A percentile compares a stretch with the other conserved stretches of the same genome.
Conservation (phyloP, 192 early-diverging fungal species). For the Dissophora ornata region DNA sequence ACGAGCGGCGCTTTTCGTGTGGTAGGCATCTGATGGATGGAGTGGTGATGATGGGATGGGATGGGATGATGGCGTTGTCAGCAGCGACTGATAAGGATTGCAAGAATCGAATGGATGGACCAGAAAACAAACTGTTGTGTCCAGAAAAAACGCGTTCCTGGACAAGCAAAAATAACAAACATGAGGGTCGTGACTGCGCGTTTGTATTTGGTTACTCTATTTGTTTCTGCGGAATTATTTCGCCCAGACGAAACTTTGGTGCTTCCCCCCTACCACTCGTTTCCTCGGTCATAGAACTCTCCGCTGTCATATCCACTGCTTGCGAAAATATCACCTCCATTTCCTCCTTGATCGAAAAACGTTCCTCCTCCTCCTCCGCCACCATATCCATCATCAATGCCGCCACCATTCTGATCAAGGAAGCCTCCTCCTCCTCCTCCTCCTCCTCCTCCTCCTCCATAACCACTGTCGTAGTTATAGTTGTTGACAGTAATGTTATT, state of each 20-base stretch:
- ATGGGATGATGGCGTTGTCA: neutral
- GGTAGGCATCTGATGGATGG: neutral
- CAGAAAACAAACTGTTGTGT: no score
- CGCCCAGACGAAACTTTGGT: neutral
- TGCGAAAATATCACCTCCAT: slow-evolving; percentile 6
- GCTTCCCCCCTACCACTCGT: no score
- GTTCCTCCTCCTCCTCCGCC: slow-evolving; percentile 1
- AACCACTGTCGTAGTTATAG: no score
- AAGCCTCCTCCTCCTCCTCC: no score
- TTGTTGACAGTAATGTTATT: no score
- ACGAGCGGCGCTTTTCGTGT: slow-evolving; percentile 27
- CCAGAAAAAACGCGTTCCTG: slow-evolving; percentile 8
- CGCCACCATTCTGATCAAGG: slow-evolving; percentile 14
- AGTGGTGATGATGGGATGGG: neutral
- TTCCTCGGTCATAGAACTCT: no score
- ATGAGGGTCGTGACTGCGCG: neutral
- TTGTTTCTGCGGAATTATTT: no score
- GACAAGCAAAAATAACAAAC: neutral
- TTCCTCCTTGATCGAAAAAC: slow-evolving; percentile 17
- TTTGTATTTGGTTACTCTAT: no score
- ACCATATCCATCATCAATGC: slow-evolving; percentile 1
- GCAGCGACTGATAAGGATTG: no score
- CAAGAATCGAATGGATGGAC: neutral
- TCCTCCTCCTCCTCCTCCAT: neutral
- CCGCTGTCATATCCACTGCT: neutral